Evolutionary conservation across 2,329 filamentous ascomycete species (phyloP).

Genomic region (Scytalidium sp.): DNA sequence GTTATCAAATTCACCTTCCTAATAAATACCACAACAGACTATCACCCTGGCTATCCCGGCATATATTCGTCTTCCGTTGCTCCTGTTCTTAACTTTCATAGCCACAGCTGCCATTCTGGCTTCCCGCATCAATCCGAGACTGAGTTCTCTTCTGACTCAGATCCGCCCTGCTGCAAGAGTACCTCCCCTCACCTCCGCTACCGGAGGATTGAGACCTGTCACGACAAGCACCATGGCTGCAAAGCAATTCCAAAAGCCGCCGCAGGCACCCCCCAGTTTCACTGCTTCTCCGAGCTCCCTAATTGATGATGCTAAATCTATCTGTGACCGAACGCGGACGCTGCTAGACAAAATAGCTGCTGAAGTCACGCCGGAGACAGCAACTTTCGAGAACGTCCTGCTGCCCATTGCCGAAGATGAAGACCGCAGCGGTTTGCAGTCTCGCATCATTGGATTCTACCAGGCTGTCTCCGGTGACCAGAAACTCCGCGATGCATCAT

Average conservation of each 20-base stretch:
- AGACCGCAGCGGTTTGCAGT: constrained; percentile 57
- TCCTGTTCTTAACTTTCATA: constrained; percentile 47
- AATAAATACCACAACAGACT: neutral
- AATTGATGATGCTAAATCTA: constrained; percentile 61
- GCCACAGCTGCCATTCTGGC: constrained; percentile 62
- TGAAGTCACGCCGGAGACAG: constrained; percentile 48
- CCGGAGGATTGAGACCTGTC: constrained; percentile 17
- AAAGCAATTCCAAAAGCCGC: constrained; percentile 67
- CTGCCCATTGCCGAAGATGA: constrained; percentile 72
- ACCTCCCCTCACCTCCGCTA: neutral
- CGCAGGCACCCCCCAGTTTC: constrained; percentile 76
- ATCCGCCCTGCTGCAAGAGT: constrained; percentile 34
- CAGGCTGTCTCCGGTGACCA: constrained; percentile 71
- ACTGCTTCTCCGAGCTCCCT: constrained; percentile 70
- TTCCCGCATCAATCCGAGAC: constrained; percentile 44
- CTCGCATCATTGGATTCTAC: constrained; percentile 74
- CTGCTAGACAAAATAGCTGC: constrained; percentile 65
- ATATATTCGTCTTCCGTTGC: constrained; percentile 43
- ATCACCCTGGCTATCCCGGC: constrained; percentile 36
- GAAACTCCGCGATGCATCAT: constrained; percentile 70
- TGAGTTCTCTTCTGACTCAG: constrained; percentile 56
- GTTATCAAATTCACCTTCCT: neutral
- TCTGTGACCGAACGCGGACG: constrained; percentile 56
- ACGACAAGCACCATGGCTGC: constrained; percentile 61
- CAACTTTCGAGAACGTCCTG: constrained; percentile 50